These are phyloP conservation scores for Ambrosia artemisiifolia DNA, from an alignment of 129 eudicot species.

Conservation along the genomic window DNA sequence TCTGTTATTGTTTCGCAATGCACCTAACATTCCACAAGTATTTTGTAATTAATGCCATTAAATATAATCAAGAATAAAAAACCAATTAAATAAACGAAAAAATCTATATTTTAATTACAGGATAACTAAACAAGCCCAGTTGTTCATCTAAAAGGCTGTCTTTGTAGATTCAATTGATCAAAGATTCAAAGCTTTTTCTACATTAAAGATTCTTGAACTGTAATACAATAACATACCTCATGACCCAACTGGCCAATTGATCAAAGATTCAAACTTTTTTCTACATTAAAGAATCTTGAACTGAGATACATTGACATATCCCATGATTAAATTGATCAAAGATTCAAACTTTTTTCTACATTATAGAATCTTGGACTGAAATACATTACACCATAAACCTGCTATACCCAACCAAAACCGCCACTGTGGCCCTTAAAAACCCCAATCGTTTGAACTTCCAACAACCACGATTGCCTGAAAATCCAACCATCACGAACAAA, in stretches of 20 bases:
- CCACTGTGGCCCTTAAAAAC: too few relatives aligned
- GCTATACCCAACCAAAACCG: too few relatives aligned
- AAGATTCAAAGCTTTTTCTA: too few relatives aligned
- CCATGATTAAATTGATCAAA: neutral
- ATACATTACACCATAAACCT: too few relatives aligned
- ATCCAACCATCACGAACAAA: too few relatives aligned
- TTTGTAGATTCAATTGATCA: neutral
- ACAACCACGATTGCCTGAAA: too few relatives aligned
- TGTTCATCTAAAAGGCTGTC: neutral
- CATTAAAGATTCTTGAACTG: too few relatives aligned
- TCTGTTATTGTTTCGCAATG: conserved; percentile 73
- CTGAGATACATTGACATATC: too few relatives aligned
- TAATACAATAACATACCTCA: too few relatives aligned
- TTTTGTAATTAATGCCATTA: neutral
- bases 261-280: conserved; percentile 11
- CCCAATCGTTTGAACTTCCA: too few relatives aligned
- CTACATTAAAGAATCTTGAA: neutral
- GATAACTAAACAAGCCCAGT: neutral
- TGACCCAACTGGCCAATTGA: too few relatives aligned
- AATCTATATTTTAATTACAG: neutral
- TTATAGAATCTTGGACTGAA: neutral
- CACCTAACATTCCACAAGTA: conserved; percentile 39
- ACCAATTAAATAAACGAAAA: neutral
- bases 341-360: conserved; percentile 3
- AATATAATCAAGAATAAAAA: neutral